Percentiles rank a stretch among this genome's conserved stretches.
phyloP scores from a whole-genome alignment of 345 rosid genomes.

The Raphanus raphanistrum region DNA sequence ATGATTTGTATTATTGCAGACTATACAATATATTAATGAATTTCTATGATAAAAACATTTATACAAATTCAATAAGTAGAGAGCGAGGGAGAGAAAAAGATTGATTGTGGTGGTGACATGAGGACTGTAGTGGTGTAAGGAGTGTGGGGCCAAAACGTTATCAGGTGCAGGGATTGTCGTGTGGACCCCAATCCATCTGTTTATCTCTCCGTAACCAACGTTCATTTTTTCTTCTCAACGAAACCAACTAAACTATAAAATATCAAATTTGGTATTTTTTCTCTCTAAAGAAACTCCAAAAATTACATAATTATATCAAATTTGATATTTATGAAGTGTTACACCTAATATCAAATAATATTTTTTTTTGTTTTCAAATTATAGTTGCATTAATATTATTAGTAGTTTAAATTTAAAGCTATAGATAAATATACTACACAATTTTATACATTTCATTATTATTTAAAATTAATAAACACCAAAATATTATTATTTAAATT shows the following conservation, averaged over 20 bases:
- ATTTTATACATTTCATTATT: too few relatives aligned
- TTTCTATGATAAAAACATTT: not conserved
- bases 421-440: too few relatives aligned
- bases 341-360: not conserved
- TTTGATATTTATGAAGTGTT: not conserved
- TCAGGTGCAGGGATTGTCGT: slow-evolving; percentile 39
- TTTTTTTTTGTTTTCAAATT: too few relatives aligned
- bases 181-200: slow-evolving; percentile 32
- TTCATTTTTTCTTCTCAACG: not conserved
- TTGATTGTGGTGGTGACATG: slow-evolving; percentile 40
- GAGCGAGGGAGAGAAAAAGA: slow-evolving; percentile 19
- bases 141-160: slow-evolving; percentile 32
- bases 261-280: too few relatives aligned
- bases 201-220: slow-evolving; percentile 29
- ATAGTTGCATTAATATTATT: too few relatives aligned
- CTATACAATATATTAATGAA: not conserved
- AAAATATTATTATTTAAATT: too few relatives aligned
- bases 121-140: slow-evolving; percentile 35
- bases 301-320: too few relatives aligned
- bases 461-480: too few relatives aligned
- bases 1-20: slow-evolving; percentile 11
- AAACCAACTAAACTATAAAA: too few relatives aligned
- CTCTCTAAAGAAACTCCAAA: too few relatives aligned
- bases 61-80: slow-evolving; percentile 17
- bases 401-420: too few relatives aligned